Evolutionary conservation across 1,284 basidiomycete genomes (phyloP).

Genomic region (Phylloboletellus chloephorus): DNA sequence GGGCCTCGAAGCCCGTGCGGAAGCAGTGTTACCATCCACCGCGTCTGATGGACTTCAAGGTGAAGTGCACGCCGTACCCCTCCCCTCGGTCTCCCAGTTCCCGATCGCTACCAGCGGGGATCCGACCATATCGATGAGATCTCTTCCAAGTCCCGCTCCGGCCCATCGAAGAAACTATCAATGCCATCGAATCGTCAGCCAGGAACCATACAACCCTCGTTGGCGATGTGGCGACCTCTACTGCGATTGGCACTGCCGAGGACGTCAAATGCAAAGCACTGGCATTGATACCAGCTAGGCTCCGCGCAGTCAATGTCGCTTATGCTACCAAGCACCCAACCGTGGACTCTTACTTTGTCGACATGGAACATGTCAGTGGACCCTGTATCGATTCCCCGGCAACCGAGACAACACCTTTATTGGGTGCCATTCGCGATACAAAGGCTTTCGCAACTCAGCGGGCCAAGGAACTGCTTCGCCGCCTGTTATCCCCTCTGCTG

Average conservation of each 20-base stretch:
- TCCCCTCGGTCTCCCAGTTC: slow-evolving; percentile 1
- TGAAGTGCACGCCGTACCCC: background rate
- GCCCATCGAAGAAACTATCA: background rate
- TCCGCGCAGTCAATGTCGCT: slow-evolving; percentile 13
- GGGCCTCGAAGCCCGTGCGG: no score
- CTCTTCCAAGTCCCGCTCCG: background rate
- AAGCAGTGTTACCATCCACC: slow-evolving; percentile 1
- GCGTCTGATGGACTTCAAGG: slow-evolving; percentile 1
- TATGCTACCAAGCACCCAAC: slow-evolving; percentile 19
- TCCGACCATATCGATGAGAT: background rate
- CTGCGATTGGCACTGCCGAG: background rate
- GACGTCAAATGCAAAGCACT: slow-evolving; percentile 9
- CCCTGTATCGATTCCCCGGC: background rate
- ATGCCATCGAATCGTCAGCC: slow-evolving; percentile 6
- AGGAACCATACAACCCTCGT: background rate
- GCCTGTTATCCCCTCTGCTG: slow-evolving; percentile 17
- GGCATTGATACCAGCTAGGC: slow-evolving; percentile 6
- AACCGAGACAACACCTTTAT: slow-evolving; percentile 26
- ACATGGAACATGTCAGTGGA: slow-evolving; percentile 4
- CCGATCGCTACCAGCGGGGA: background rate
- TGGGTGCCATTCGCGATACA: slow-evolving; percentile 23
- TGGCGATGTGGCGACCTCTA: background rate
- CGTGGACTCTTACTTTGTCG: slow-evolving; percentile 20
- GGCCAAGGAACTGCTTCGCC: slow-evolving; percentile 18
- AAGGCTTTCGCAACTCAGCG: slow-evolving; percentile 21